Evolutionary conservation across 1,139 yeast species (phyloP).

Genomic region (Debaryomyces psychrophilus): DNA sequence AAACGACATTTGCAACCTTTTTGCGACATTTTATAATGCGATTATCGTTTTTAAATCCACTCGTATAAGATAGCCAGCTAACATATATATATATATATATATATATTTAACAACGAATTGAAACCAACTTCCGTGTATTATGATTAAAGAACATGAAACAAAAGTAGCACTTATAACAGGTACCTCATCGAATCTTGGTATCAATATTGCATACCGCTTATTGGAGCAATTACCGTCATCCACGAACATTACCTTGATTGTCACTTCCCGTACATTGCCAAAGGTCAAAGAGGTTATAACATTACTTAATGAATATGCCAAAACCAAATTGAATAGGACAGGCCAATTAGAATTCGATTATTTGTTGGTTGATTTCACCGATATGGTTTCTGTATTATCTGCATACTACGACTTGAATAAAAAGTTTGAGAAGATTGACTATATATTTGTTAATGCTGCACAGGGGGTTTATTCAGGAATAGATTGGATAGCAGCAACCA

Average conservation of each 20-base stretch:
- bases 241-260: constrained; percentile 70
- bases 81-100: neutral
- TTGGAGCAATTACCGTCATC: constrained; percentile 58
- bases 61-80: neutral
- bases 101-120: neutral
- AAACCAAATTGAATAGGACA: constrained; percentile 35
- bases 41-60: neutral
- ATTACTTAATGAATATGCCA: constrained; percentile 56
- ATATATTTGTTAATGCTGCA: constrained; percentile 83
- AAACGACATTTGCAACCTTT: neutral
- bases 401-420: constrained; percentile 73
- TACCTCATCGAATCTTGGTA: constrained; percentile 73
- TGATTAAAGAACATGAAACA: constrained; percentile 17
- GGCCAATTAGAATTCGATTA: constrained; percentile 83
- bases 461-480: constrained; percentile 86
- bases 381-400: constrained; percentile 80
- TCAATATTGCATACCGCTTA: constrained; percentile 79
- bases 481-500: constrained; percentile 77
- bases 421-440: constrained; percentile 69
- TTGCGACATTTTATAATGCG: neutral
- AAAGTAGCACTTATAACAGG: constrained; percentile 51
- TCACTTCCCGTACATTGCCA: constrained; percentile 87
- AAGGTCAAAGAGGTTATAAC: constrained; percentile 78
- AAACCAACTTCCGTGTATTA: neutral
- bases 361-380: constrained; percentile 81